Base-by-base conservation (phyloP, 2,329 filamentous ascomycete genomes). In the Tricladium varicosporioides region DNA sequence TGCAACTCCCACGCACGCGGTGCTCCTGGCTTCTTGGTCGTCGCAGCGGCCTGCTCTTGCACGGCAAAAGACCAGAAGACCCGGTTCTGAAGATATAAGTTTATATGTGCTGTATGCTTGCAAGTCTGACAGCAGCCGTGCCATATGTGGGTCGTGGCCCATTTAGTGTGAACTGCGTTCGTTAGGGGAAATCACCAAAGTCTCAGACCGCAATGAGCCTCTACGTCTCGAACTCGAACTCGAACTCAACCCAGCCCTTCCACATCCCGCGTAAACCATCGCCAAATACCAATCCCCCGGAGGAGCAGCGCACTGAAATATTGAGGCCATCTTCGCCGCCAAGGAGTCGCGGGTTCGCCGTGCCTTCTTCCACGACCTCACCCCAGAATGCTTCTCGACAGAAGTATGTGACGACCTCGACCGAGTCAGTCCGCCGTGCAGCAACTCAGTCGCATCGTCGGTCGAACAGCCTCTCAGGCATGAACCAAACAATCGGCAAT, bases 401-500 rank as follows among this genome's bases (percentile, higher is more conserved):
- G 19, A 14, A 42, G 40, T 32, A 40, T 51, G 48, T 51, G 27
- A 32, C 48, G 18, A 48, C 19, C 51, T 51, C 51, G 13, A 46
- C 51, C 43, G 56, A 58, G 19, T 47, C 51, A 46, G 57, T 56
- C 19, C 61, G 59, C 51, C 18, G 32, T 48, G 40, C 53, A 48
- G 22, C 56, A 32, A 53, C 56, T 4, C 46, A 54, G 46, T 53
- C 57, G 44, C 50, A 56, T 51, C 58, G 45, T 54, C 62, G 56
- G 51, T 64, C 63, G 52, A 59, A 43, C 48, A 60, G 55, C 42
- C 52, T 62, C 49, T 64, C 58, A 46, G 57, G 60, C 54, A 61
- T 64, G 36, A 55, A 58, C 27, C 59, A 60, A 55, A 59, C 60
- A 45, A 60, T 58, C 9, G 51, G 52, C 10, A 55, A 58, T 31